Conservation (phyloP, 805 yeast genomes). For the Zygosaccharomyces bisporus region DNA sequence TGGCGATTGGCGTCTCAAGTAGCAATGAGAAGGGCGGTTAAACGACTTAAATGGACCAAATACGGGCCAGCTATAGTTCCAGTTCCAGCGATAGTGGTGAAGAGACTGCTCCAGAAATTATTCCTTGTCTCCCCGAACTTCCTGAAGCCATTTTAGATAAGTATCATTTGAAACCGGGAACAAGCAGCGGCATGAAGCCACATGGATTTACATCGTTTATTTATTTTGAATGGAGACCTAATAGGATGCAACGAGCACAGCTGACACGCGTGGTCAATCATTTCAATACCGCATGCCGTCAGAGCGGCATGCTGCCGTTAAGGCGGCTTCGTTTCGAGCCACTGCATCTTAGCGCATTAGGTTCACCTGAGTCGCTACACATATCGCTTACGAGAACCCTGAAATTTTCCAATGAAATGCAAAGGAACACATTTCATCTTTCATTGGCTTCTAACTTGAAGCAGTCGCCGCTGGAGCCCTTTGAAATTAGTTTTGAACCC, state of each 20-base stretch:
- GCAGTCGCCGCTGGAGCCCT: constrained; percentile 1
- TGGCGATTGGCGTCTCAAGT: not conserved
- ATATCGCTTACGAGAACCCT: constrained; percentile 24
- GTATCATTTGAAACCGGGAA: constrained; percentile 24
- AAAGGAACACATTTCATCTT: constrained; percentile 16
- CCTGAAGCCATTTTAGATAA: constrained; percentile 24
- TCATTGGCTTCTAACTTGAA: constrained; percentile 3
- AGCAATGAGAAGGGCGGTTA: not conserved
- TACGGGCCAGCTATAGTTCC: constrained; percentile 17
- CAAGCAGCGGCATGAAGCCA: not conserved
- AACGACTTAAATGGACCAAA: constrained; percentile 17
- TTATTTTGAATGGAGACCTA: constrained; percentile 29
- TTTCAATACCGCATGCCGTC: constrained; percentile 11
- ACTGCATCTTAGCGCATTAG: constrained; percentile 22
- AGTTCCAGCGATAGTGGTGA: constrained; percentile 17
- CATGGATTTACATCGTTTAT: constrained; percentile 22
- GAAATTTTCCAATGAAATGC: constrained; percentile 8
- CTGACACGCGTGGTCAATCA: constrained; percentile 13
- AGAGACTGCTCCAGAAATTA: constrained; percentile 12
- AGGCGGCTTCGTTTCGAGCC: constrained; percentile 22
- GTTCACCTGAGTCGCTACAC: constrained; percentile 31
- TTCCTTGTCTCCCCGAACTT: constrained; percentile 16
- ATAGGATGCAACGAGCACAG: constrained; percentile 13
- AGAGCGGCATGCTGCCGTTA: not conserved
- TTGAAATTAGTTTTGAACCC: constrained; percentile 10